Percentiles rank a stretch among this genome's conserved stretches.
phyloP scores from a whole-genome alignment of 1,284 basidiomycete genomes.

The Ganoderma boninense region DNA sequence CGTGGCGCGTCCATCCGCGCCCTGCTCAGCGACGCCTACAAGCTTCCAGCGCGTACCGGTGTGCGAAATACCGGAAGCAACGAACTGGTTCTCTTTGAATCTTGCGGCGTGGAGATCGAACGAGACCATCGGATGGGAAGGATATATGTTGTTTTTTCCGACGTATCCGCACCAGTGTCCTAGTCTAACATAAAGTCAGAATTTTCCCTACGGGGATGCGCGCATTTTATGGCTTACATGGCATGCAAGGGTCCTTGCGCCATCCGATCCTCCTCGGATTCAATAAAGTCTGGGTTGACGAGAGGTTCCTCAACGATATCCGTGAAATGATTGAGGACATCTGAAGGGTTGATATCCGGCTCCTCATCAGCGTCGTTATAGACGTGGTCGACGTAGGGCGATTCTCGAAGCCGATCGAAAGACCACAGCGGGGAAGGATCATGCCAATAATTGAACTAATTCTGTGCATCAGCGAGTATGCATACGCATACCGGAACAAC shows the following conservation, averaged over 20 bases:
- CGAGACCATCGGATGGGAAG: slow-evolving; percentile 7
- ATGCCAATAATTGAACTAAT: not conserved
- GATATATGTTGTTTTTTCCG: not conserved
- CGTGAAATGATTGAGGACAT: slow-evolving; percentile 6
- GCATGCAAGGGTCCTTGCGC: not conserved
- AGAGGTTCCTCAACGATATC: not conserved
- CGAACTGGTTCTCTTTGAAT: not conserved
- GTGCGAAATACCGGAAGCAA: not conserved
- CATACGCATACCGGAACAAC: not conserved
- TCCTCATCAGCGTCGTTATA: slow-evolving; percentile 6
- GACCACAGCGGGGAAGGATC: not conserved
- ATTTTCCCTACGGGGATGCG: not conserved
- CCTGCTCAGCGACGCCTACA: not conserved
- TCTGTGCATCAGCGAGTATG: not conserved
- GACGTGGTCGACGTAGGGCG: slow-evolving; percentile 5
- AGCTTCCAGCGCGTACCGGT: slow-evolving; percentile 4
- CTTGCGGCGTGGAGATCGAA: slow-evolving; percentile 6
- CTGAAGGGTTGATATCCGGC: not conserved
- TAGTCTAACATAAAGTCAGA: slow-evolving; percentile 6
- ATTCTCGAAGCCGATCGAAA: slow-evolving; percentile 6
- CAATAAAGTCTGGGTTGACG: not conserved
- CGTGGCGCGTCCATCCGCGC: not conserved
- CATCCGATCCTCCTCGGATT: not conserved
- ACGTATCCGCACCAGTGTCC: slow-evolving; percentile 9
- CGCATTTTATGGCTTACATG: not conserved